A percentile compares a stretch with the other conserved stretches of the same genome.
phyloP scores from a whole-genome alignment of 805 yeast species.

The Yamadazyma akitaensis region DNA sequence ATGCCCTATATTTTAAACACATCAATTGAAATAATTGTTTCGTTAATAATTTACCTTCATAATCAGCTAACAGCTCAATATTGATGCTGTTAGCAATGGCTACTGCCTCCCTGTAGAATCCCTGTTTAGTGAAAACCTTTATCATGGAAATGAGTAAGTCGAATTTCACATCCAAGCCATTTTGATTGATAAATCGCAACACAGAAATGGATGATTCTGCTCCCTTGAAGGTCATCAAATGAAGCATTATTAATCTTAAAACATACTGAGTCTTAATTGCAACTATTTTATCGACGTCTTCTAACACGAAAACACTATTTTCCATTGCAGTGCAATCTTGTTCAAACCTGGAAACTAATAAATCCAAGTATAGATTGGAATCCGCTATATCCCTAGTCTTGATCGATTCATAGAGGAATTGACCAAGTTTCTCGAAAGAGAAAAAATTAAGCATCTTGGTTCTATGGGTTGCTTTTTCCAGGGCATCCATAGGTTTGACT shows the following conservation, averaged over 20 bases:
- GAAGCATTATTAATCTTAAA: conserved; percentile 25
- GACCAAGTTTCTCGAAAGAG: conserved; percentile 23
- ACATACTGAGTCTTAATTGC: conserved; percentile 24
- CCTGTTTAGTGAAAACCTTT: conserved; percentile 25
- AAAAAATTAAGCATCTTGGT: conserved; percentile 31
- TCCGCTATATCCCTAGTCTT: conserved; percentile 26
- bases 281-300: conserved; percentile 15
- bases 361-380: conserved; percentile 32
- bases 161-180: conserved; percentile 23
- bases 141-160: conserved; percentile 26
- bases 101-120: conserved; percentile 33
- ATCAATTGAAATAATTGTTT: conserved; percentile 32
- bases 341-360: conserved; percentile 39
- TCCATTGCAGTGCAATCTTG: conserved; percentile 15
- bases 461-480: conserved; percentile 16
- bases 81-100: conserved; percentile 30
- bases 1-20: conserved; percentile 23
- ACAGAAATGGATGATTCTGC: conserved; percentile 30
- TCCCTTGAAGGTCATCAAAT: conserved; percentile 38
- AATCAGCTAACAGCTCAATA: conserved; percentile 16
- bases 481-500: conserved; percentile 11
- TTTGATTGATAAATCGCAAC: conserved; percentile 29
- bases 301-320: conserved; percentile 7
- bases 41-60: conserved; percentile 21
- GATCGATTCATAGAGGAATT: conserved; percentile 22